These are phyloP conservation scores for Cercis canadensis DNA, from an alignment of 306 rosid genomes.

Conservation along the genomic window DNA sequence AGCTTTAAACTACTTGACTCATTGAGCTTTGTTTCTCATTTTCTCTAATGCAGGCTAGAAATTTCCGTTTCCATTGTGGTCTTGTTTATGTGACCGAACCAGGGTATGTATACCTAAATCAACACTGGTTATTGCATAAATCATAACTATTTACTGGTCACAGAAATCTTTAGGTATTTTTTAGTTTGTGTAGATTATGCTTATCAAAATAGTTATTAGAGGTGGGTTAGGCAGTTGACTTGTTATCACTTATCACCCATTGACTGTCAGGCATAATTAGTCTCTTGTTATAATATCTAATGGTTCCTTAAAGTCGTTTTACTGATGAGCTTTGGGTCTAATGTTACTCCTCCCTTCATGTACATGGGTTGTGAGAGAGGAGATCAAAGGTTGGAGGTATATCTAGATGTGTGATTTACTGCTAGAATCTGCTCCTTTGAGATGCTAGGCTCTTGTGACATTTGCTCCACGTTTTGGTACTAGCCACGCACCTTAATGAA, in stretches of 20 bases:
- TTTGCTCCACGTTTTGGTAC: constrained; percentile 29
- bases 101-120: constrained; percentile 66
- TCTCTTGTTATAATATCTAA: constrained; percentile 1
- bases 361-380: constrained; percentile 22
- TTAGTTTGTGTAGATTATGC: constrained; percentile 9
- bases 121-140: constrained; percentile 23
- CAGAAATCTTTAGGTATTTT: constrained; percentile 7
- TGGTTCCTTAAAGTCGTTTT: constrained; percentile 16
- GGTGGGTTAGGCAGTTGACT: background rate
- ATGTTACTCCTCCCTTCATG: constrained; percentile 24
- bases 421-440: no score
- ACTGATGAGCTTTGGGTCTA: constrained; percentile 4
- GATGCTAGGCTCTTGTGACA: constrained; percentile 6
- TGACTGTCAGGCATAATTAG: background rate
- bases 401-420: no score
- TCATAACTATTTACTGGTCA: constrained; percentile 21
- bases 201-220: constrained; percentile 16
- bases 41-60: constrained; percentile 81
- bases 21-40: constrained; percentile 29
- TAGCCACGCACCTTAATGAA: constrained; percentile 31
- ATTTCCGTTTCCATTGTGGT: constrained; percentile 91
- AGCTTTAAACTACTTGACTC: constrained; percentile 30
- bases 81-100: constrained; percentile 96
- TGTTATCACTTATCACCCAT: background rate
- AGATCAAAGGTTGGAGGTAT: background rate